Base-by-base conservation (phyloP, 495 filamentous ascomycete genomes). In the Daldinia loculata region DNA sequence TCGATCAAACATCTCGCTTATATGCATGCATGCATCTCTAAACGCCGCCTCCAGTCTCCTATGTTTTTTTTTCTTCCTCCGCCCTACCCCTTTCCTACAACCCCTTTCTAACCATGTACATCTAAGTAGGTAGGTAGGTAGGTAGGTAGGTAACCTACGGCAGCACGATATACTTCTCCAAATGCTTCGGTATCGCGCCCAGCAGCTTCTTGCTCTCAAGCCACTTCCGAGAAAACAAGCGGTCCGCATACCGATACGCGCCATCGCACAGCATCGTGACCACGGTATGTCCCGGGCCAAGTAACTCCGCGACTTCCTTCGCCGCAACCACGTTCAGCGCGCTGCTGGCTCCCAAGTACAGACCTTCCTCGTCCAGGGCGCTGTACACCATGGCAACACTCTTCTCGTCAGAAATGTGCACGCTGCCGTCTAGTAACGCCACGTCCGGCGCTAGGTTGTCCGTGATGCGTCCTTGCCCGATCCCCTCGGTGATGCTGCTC, bases 301-400 rank as follows among this genome's bases (percentile, higher is more conserved):
- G 76, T 81, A 92, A 92, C 85, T 95, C 89, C 0, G 96, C 95
- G 26, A 98, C 89, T 80, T 98, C 93, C 83, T 95, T 93, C 14
- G 95, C 95, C 6, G 95, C 95, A 7, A 92, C 95, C 5, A 99
- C 95, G 77, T 99, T 99, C 72, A 99, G 83, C 70, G 93, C 90
- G 14, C 90, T 93, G 79, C 93, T 96, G 24, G 95, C 95, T 36
- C 95, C 95, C n/a, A 99, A 83, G 75, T 99, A 99, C 57, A 99
- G 80, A 0, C 95, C 95, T 75, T 99, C 95, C 80, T 98, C 95
- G 74, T 99, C 95, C 70, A 99, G 83, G 74, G 96, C 97, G 67
- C 95, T 86, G 80, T 98, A 99, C 66, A 99, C 94, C 95, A 98
- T 98, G 80, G 92, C 93, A 76, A 99, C 94, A 69, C 88, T 93